Evolutionary conservation across 1,284 basidiomycete genomes (phyloP).

Genomic region (Cutaneotrichosporon sp.): DNA sequence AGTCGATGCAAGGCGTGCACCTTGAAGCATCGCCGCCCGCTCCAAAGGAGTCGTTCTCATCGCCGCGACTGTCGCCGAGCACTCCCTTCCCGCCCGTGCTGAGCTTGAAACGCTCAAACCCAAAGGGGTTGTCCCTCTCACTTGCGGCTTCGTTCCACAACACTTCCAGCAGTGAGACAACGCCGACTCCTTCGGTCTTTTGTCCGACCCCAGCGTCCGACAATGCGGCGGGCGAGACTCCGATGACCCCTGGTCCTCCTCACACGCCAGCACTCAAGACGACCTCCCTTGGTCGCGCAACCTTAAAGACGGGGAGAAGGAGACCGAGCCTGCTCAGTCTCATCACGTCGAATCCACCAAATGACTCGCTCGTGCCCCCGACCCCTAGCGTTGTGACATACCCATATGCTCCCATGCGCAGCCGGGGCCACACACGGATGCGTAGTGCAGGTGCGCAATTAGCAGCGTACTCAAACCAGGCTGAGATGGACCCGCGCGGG

Average conservation of each 20-base stretch:
- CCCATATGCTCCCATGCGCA: conserved; percentile 18
- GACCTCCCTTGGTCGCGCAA: neutral
- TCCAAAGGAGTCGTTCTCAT: neutral
- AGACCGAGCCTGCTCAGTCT: conserved; percentile 38
- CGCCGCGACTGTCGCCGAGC: neutral
- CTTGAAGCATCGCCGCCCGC: conserved; percentile 8
- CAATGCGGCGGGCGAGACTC: conserved; percentile 16
- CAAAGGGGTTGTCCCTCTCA: conserved; percentile 37
- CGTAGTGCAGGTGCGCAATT: conserved; percentile 25
- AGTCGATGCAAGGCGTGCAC: conserved; percentile 13
- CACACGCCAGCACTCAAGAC: neutral
- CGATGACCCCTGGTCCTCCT: conserved; percentile 29
- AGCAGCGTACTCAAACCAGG: conserved; percentile 6
- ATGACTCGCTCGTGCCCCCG: conserved; percentile 22
- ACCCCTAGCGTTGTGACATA: conserved; percentile 24
- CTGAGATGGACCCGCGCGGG: conserved; percentile 14
- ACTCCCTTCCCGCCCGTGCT: conserved; percentile 21
- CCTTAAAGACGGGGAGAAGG: conserved; percentile 12
- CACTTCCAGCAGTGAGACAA: conserved; percentile 10
- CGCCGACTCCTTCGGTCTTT: conserved; percentile 14
- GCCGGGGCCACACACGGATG: conserved; percentile 21
- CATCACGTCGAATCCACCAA: conserved; percentile 27
- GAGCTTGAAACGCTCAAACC: conserved; percentile 33
- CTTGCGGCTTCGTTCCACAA: conserved; percentile 24
- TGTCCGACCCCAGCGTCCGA: conserved; percentile 12